Base-by-base conservation (phyloP, 306 rosid species). In the Trichosanthes truncata region DNA sequence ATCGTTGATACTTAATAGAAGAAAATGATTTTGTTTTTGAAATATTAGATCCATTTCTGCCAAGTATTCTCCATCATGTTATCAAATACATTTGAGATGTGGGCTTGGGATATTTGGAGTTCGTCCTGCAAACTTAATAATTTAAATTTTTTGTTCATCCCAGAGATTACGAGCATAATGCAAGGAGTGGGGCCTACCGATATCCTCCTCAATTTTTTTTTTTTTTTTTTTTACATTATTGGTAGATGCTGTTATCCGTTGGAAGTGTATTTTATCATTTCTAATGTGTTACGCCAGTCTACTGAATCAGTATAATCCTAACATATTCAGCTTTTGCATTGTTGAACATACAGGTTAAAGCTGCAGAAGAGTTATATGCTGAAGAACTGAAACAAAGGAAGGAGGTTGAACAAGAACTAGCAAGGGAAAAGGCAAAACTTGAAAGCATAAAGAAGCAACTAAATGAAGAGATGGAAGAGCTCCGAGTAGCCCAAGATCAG, bases 301-400 rank as follows among this genome's bases (percentile, higher is more conserved):
- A 29, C 77, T 7, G 7, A 23, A 72, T 69, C 18, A 26, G 23
- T 45, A 10, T 46, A 14, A 25, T 74, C 78, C 26, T 5, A 29
- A 74, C 17, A 74, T 31, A 51, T 31, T 74, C 20, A 51, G 11
- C 62, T 49, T 56, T 77, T 75, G 11, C 48, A 52, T 21, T 0
- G 7, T 25, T 10, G 12, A 26, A 25, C 35, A 7, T 77, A 45
- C 88, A 95, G 99, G 87, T 86, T 51, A 90, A 82, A 82, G 84
- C 82, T 25, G 76, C 88, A 56, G 90, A 86, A 85, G 67, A 36
- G 79, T 82, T 82, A 68, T 87, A 87, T 56, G 65, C 82, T 38
- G 81, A 84, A 80, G 94, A 91, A 86, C 79, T 84, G 82, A 90
- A 85, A 76, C 87, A 79, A 65, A 93, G 95, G 80, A 91, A 88